These are phyloP conservation scores for Populus hybrid DNA, from an alignment of 441 rosid genomes.

Conservation along the genomic window DNA sequence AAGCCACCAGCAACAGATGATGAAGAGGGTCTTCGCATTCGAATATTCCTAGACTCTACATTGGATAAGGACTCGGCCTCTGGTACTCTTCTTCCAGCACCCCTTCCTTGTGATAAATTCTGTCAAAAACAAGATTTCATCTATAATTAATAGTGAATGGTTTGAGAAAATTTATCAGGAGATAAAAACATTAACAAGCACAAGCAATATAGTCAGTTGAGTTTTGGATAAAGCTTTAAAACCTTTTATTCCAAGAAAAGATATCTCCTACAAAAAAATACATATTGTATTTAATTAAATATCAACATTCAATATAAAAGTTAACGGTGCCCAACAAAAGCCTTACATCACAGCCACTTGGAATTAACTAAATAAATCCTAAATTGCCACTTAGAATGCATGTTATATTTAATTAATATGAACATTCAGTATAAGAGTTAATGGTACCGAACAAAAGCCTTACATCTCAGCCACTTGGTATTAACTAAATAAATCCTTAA, in stretches of 20 bases:
- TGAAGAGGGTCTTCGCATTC: slow-evolving; percentile 66
- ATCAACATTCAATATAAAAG: neutral
- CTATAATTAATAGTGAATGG: neutral
- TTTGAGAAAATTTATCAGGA: neutral
- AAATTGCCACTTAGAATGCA: neutral
- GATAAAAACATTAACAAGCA: neutral
- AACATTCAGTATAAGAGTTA: too few relatives aligned
- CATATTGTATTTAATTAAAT: neutral
- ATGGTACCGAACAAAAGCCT: neutral
- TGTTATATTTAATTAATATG: too few relatives aligned
- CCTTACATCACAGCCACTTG: neutral
- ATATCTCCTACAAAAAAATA: neutral
- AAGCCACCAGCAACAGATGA: slow-evolving; percentile 83
- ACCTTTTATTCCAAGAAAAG: neutral
- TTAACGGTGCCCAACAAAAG: neutral
- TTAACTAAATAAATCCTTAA: neutral
- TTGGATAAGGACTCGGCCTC: slow-evolving; percentile 62
- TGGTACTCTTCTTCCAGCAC: slow-evolving; percentile 59
- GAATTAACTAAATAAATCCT: neutral
- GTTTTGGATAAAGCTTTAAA: neutral
- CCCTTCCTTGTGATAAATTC: slow-evolving; percentile 67
- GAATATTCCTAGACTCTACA: slow-evolving; percentile 63
- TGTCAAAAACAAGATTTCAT: slow-evolving; percentile 25
- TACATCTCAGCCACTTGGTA: neutral
- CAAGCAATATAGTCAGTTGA: neutral